These are phyloP conservation scores for Metschnikowia lochheadii DNA, from an alignment of 805 yeast genomes.

Conservation along the genomic window DNA sequence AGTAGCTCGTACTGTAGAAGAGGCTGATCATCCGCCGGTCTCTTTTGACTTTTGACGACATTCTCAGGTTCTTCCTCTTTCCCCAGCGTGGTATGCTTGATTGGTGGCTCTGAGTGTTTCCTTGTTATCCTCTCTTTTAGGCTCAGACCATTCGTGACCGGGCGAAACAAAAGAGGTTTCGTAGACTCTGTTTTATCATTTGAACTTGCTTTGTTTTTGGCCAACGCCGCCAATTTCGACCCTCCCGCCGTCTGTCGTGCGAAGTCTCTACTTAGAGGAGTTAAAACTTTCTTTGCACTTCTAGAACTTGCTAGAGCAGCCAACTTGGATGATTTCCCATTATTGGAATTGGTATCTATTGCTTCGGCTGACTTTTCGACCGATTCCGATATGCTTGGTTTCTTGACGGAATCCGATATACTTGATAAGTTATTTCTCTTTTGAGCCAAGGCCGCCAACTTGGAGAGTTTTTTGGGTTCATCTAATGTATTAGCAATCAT, in stretches of 20 bases:
- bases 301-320: conserved; percentile 2
- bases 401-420: conserved; percentile 3
- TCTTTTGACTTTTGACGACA: neutral
- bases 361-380: neutral
- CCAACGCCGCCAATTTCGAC: conserved; percentile 10
- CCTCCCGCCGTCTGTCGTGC: neutral
- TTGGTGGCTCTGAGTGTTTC: neutral
- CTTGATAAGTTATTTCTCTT: neutral
- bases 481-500: conserved; percentile 18
- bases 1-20: conserved; percentile 3
- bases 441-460: conserved; percentile 11
- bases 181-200: neutral
- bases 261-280: neutral
- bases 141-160: neutral
- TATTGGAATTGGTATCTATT: neutral
- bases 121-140: neutral
- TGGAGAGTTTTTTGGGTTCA: conserved; percentile 15
- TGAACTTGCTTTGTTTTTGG: conserved; percentile 3
- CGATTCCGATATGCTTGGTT: conserved; percentile 2
- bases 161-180: neutral
- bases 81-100: neutral
- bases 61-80: neutral
- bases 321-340: neutral
- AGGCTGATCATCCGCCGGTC: neutral
- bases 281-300: neutral